Conservation (phyloP, 2,329 filamentous ascomycete genomes). For the Xylaria hypoxylon region DNA sequence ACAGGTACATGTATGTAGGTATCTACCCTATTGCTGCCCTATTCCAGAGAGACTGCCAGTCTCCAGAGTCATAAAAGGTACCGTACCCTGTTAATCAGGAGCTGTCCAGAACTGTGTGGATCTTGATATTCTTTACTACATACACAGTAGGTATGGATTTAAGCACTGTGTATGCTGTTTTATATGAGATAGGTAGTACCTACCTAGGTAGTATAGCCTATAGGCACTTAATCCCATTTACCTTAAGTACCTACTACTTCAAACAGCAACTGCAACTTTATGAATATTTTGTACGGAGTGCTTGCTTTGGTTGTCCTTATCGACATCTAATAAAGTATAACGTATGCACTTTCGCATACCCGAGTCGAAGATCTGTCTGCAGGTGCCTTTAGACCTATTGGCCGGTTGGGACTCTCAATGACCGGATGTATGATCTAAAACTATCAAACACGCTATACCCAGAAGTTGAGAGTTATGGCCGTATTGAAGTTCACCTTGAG, state of each 20-base stretch:
- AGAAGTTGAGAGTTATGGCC: conserved; percentile 58
- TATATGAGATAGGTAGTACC: background rate
- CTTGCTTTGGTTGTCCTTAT: background rate
- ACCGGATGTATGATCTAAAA: background rate
- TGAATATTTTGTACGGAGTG: background rate
- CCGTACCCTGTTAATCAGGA: too few relatives aligned
- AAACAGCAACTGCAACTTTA: background rate
- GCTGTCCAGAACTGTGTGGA: too few relatives aligned
- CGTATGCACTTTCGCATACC: background rate
- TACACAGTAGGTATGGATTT: too few relatives aligned
- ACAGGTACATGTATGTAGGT: too few relatives aligned
- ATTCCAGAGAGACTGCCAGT: too few relatives aligned
- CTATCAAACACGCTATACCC: background rate
- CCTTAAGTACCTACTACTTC: background rate
- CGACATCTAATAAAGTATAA: background rate
- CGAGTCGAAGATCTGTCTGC: background rate
- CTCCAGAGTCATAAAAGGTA: too few relatives aligned
- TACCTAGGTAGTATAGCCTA: conserved; percentile 15
- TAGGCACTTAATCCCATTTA: too few relatives aligned
- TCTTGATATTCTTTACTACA: too few relatives aligned
- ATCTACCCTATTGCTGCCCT: too few relatives aligned
- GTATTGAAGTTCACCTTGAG: conserved; percentile 79
- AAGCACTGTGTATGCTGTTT: too few relatives aligned
- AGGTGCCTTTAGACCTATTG: background rate
- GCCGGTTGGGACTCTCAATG: background rate